Evolutionary conservation across 1,139 yeast genomes (phyloP).

Genomic region (Scheffersomyces quercinus): DNA sequence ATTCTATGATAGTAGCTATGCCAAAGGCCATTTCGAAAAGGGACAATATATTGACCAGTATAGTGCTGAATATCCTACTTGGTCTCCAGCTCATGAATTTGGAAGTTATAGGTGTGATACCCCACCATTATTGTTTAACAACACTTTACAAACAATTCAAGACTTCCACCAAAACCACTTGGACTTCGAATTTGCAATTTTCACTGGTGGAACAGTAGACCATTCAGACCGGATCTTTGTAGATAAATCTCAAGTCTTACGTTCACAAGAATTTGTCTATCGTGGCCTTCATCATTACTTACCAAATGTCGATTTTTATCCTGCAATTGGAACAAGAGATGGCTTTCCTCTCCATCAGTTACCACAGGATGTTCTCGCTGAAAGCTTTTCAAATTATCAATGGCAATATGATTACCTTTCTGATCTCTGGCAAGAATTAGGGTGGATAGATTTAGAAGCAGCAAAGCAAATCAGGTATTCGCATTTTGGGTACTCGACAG

Average conservation of each 20-base stretch:
- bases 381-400: conserved; percentile 13
- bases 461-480: conserved; percentile 31
- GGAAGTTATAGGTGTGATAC: conserved; percentile 33
- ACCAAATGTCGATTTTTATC: conserved; percentile 22
- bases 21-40: conserved; percentile 21
- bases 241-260: conserved; percentile 14
- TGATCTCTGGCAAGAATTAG: conserved; percentile 30
- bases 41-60: conserved; percentile 24
- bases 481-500: conserved; percentile 26
- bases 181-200: conserved; percentile 29
- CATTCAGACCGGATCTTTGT: conserved; percentile 21
- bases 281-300: conserved; percentile 24
- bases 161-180: conserved; percentile 24
- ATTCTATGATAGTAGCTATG: conserved; percentile 25
- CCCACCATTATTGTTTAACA: conserved; percentile 29
- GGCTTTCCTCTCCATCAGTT: conserved; percentile 30
- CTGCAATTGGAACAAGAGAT: conserved; percentile 30
- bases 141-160: conserved; percentile 25
- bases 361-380: conserved; percentile 14
- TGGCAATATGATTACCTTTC: conserved; percentile 32
- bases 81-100: conserved; percentile 32
- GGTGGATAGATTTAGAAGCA: conserved; percentile 39
- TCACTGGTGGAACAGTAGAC: conserved; percentile 32
- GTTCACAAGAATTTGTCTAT: conserved; percentile 18
- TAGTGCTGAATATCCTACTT: conserved; percentile 12